Percentiles rank a stretch among this genome's conserved stretches.
Evolutionary conservation across 2,329 filamentous ascomycete species (phyloP).

Genomic region (Pseudogymnoascus destructans): DNA sequence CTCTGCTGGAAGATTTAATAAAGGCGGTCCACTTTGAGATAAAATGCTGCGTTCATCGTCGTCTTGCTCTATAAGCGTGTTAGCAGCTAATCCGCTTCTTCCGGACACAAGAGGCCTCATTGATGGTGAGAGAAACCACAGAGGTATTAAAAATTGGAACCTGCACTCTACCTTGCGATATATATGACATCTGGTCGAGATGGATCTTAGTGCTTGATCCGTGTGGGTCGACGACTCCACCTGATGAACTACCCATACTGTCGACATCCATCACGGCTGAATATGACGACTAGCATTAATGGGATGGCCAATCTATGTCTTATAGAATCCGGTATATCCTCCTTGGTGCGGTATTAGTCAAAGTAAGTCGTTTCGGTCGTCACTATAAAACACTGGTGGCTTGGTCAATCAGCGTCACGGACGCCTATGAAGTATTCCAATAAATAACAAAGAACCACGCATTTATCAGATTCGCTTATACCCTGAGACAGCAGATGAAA

Average conservation of each 20-base stretch:
- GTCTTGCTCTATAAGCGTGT: neutral
- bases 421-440: neutral
- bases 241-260: neutral
- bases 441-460: neutral
- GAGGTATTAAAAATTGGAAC: neutral
- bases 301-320: neutral
- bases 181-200: neutral
- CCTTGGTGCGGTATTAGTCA: neutral
- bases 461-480: neutral
- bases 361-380: neutral
- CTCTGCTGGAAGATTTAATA: slow-evolving; percentile 57
- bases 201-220: neutral
- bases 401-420: neutral
- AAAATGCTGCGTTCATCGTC: neutral
- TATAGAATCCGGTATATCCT: neutral
- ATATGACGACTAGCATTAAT: neutral
- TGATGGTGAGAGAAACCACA: neutral
- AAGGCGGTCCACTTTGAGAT: slow-evolving; percentile 9
- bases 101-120: neutral
- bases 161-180: neutral
- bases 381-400: neutral
- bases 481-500: neutral
- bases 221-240: neutral
- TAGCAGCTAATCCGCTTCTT: neutral
- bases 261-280: neutral